Base-by-base conservation (phyloP, 257 asterid genomes). In the Scutellaria minor region DNA sequence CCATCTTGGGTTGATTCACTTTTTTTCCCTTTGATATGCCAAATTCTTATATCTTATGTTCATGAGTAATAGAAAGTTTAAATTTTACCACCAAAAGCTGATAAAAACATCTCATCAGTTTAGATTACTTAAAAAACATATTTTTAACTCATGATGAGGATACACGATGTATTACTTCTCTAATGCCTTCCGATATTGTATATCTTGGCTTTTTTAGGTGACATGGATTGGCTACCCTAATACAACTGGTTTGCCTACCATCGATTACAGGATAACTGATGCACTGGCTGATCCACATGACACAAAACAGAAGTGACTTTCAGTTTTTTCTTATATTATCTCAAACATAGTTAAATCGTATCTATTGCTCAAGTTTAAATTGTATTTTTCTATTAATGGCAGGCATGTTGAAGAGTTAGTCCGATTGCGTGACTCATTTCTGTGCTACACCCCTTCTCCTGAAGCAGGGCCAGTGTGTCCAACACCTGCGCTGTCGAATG, bases 211-310 rank as follows among this genome's bases (percentile, higher is more conserved):
- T 55, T 18, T 80, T 75, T 79, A 95, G 99, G 99, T 90, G 68
- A 95, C 99, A 67, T 95, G 99, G 99, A 95, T 95, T 81, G 99
- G 99, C 78, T 95, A 95, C 86, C 99, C 99, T 55, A 95, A 95
- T 76, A 92, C 99, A 64, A 92, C 99, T 67, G 99, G 99, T 69
- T 84, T 95, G 85, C 99, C 96, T 68, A 84, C 94, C 72, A 84
- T 95, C 78, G 99, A 95, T 82, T 95, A 92, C 85, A 87, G 99
- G 87, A 92, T 95, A 70, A 81, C 96, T 53, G 99, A 95, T 84
- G 83, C 91, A 58, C 83, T 86, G 73, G 98, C 90, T 48, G 99
- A 95, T 77, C 90, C 97, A 10, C 90, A 85, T 74, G 90, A 83
- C 78, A 79, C 99, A 62, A 82, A 83, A 74, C 98, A 92, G 75